These are phyloP conservation scores for Oldenlandia corymbosa DNA, from an alignment of 257 asterid genomes.

Conservation along the genomic window DNA sequence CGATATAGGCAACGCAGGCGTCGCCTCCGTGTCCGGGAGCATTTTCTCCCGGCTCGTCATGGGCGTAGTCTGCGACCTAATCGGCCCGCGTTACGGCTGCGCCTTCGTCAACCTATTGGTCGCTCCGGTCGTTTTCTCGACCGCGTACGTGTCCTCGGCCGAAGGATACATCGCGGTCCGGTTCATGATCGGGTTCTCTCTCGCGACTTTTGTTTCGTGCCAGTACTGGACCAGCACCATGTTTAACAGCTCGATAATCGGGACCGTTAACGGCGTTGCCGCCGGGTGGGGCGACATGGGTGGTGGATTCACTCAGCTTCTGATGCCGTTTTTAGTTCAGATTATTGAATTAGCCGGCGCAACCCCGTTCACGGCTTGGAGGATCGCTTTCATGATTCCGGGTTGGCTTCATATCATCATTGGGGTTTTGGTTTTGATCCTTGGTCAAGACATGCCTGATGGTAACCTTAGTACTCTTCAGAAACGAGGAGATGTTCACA, in stretches of 20 bases:
- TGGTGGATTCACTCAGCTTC: conserved; percentile 51
- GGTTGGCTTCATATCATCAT: conserved; percentile 50
- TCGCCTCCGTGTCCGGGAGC: conserved; percentile 57
- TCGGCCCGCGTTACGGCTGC: conserved; percentile 59
- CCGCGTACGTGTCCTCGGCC: conserved; percentile 34
- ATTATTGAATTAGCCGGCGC: conserved; percentile 29
- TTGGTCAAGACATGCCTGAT: conserved; percentile 62
- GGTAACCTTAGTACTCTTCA: conserved; percentile 48
- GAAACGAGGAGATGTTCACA: conserved; percentile 41
- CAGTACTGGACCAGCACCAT: conserved; percentile 54
- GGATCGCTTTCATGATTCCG: conserved; percentile 53
- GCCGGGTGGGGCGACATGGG: conserved; percentile 70
- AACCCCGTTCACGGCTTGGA: conserved; percentile 50
- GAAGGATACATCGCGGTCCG: conserved; percentile 43
- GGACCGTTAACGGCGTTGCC: conserved; percentile 47
- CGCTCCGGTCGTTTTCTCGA: conserved; percentile 51
- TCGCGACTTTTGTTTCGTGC: conserved; percentile 58
- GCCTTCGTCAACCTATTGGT: conserved; percentile 43
- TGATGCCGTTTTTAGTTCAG: conserved; percentile 49
- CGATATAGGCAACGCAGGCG: conserved; percentile 68
- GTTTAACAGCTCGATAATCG: conserved; percentile 46
- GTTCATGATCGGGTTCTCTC: conserved; percentile 54
- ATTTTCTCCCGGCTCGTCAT: conserved; percentile 53
- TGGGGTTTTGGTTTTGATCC: conserved; percentile 37
- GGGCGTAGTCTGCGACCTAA: conserved; percentile 58